Evolutionary conservation across 192 early-diverging fungal genomes (phyloP).

Genomic region (Coemansia reversa): DNA sequence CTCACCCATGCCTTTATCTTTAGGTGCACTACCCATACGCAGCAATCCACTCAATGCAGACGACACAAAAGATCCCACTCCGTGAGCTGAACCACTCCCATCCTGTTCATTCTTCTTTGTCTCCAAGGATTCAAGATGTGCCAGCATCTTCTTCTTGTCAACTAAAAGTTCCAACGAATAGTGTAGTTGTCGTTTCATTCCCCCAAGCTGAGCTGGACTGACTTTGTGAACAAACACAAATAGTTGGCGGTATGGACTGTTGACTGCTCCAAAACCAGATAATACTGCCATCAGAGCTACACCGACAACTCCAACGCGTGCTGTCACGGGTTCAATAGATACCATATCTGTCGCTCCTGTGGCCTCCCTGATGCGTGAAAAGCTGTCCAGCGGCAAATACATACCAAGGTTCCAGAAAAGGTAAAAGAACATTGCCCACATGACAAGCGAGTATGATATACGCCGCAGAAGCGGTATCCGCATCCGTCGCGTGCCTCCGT

Average conservation of each 20-base stretch:
- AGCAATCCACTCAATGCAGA: conserved; percentile 30
- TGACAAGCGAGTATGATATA: conserved; percentile 27
- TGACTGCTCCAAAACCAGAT: conserved; percentile 93
- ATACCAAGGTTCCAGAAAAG: conserved; percentile 62
- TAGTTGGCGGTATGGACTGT: conserved; percentile 84
- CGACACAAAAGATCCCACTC: conserved; percentile 21
- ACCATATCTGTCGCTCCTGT: conserved; percentile 45
- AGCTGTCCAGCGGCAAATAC: conserved; percentile 59
- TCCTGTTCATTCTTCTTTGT: conserved; percentile 19
- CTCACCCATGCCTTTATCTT: conserved; percentile 27
- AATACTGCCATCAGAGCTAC: conserved; percentile 91
- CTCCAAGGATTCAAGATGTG: conserved; percentile 36
- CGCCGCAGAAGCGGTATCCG: conserved; percentile 35
- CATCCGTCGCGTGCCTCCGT: conserved; percentile 22
- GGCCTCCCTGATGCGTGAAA: conserved; percentile 43
- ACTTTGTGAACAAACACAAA: conserved; percentile 75
- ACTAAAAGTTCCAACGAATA: conserved; percentile 66
- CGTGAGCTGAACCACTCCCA: background rate
- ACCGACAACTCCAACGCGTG: conserved; percentile 83
- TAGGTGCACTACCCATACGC: conserved; percentile 16
- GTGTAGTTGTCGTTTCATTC: conserved; percentile 67
- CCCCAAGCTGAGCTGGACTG: conserved; percentile 47
- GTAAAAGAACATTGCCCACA: conserved; percentile 58
- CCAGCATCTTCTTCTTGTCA: conserved; percentile 65
- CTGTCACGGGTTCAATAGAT: conserved; percentile 71